These are phyloP conservation scores for Paecilomyces dactylethromorphus DNA, from an alignment of 2,329 filamentous ascomycete genomes.

Conservation along the genomic window DNA sequence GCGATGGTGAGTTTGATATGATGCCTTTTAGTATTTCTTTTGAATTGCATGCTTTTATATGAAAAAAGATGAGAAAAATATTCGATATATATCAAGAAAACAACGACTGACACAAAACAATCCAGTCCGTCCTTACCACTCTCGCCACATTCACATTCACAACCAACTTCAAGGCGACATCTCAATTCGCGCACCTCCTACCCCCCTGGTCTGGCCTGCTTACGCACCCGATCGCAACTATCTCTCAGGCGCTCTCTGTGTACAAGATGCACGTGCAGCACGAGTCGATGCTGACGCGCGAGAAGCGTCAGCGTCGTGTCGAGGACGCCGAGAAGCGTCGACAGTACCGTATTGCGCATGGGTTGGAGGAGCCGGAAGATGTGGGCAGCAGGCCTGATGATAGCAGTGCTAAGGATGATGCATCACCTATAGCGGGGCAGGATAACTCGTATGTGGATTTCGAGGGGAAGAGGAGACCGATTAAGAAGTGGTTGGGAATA, in stretches of 20 bases:
- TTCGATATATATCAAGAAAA: neutral
- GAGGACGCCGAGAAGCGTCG: slow-evolving; percentile 85
- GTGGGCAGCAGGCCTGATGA: slow-evolving; percentile 28
- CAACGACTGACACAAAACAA: neutral
- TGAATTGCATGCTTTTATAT: neutral
- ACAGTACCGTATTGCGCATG: slow-evolving; percentile 80
- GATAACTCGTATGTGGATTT: slow-evolving; percentile 25
- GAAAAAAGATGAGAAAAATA: no score
- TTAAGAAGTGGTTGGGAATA: slow-evolving; percentile 80
- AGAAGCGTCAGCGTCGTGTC: slow-evolving; percentile 64
- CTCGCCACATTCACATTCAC: slow-evolving; percentile 69
- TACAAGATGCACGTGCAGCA: slow-evolving; percentile 71
- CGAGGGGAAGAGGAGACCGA: slow-evolving; percentile 43
- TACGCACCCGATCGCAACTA: slow-evolving; percentile 61
- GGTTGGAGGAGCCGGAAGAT: slow-evolving; percentile 54
- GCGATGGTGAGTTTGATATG: slow-evolving; percentile 59
- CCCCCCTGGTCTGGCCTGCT: slow-evolving; percentile 64
- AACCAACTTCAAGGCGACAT: slow-evolving; percentile 71
- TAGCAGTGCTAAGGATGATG: slow-evolving; percentile 26
- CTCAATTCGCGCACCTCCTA: slow-evolving; percentile 72
- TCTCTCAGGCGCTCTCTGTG: slow-evolving; percentile 62
- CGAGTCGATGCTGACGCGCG: slow-evolving; percentile 59
- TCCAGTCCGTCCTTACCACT: slow-evolving; percentile 58
- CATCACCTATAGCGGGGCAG: slow-evolving; percentile 27
- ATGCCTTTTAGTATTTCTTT: slow-evolving; percentile 7